Conservation (phyloP, 1,284 basidiomycete genomes). For the Macrocystidia cucumis region DNA sequence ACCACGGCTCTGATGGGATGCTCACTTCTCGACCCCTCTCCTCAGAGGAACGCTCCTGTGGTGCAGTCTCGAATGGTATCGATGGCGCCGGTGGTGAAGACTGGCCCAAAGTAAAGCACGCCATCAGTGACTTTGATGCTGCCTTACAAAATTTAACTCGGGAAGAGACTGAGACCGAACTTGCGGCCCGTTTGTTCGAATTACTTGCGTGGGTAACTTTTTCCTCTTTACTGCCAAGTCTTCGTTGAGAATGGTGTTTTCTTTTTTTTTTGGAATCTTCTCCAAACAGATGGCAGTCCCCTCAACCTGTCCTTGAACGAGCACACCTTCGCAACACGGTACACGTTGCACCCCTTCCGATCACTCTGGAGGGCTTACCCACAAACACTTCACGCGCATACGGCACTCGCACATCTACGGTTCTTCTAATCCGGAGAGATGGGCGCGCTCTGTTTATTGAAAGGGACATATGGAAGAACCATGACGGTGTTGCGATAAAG, state of each 20-base stretch:
- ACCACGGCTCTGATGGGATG: conserved; percentile 55
- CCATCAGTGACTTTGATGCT: conserved; percentile 35
- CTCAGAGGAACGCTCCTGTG: conserved; percentile 36
- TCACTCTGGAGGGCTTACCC: conserved; percentile 15
- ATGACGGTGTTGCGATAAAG: conserved; percentile 25
- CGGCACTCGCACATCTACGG: conserved; percentile 68
- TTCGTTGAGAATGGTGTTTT: conserved; percentile 14
- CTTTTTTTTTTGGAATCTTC: conserved; percentile 19
- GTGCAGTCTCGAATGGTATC: conserved; percentile 67
- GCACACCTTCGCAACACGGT: conserved; percentile 54
- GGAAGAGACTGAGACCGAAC: conserved; percentile 35
- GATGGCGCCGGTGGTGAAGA: conserved; percentile 46
- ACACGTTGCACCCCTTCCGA: conserved; percentile 42
- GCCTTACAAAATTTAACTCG: conserved; percentile 26
- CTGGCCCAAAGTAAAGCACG: conserved; percentile 69
- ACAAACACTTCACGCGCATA: conserved; percentile 26
- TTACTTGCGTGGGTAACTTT: conserved; percentile 53
- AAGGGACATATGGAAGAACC: conserved; percentile 57
- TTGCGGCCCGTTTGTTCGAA: conserved; percentile 51
- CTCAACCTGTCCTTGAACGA: conserved; percentile 36
- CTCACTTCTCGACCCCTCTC: conserved; percentile 47
- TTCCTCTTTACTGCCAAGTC: conserved; percentile 6
- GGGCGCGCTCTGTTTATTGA: conserved; percentile 63
- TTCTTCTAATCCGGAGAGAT: conserved; percentile 55
- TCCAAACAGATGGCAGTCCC: conserved; percentile 38